A percentile compares a stretch with the other conserved stretches of the same genome.
These are phyloP conservation scores for Xylariaceae sp. DNA, from an alignment of 2,329 filamentous ascomycete genomes.

Conservation along the genomic window DNA sequence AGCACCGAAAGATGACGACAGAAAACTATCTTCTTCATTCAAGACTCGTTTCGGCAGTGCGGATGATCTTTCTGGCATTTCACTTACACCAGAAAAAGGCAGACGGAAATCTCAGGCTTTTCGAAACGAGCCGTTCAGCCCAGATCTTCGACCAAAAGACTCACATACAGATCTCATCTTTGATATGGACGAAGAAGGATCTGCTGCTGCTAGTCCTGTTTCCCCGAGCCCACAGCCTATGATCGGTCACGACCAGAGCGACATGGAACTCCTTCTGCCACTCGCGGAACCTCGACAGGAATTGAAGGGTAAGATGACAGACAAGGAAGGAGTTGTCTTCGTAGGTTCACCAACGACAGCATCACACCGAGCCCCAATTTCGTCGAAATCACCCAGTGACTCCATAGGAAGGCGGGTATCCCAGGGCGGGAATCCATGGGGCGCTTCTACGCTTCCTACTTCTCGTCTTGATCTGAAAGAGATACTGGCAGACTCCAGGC, in stretches of 20 bases:
- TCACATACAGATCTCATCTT: constrained; percentile 81
- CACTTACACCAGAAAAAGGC: constrained; percentile 39
- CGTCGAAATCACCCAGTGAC: constrained; percentile 8
- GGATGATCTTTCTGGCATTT: constrained; percentile 51
- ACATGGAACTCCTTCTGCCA: constrained; percentile 27
- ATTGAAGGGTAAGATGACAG: constrained; percentile 32
- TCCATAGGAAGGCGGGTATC: constrained; percentile 11
- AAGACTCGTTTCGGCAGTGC: constrained; percentile 57
- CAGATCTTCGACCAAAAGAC: constrained; percentile 62
- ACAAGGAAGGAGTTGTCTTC: constrained; percentile 6
- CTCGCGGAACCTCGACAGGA: constrained; percentile 35
- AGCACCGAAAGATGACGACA: constrained; percentile 61
- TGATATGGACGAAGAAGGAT: constrained; percentile 81
- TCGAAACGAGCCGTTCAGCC: constrained; percentile 58
- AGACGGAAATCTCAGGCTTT: constrained; percentile 42
- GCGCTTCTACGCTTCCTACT: constrained; percentile 45
- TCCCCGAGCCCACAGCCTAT: constrained; percentile 22
- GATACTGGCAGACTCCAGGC: constrained; percentile 63
- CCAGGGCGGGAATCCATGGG: constrained; percentile 43
- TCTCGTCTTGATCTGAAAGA: constrained; percentile 70
- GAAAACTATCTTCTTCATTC: constrained; percentile 55
- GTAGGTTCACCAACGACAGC: constrained; percentile 10
- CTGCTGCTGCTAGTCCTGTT: constrained; percentile 25
- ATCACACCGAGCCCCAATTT: constrained; percentile 3
- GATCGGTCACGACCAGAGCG: constrained; percentile 11